Evolutionary conservation across 345 rosid species (phyloP).

Genomic region (Conringia planisiliqua): DNA sequence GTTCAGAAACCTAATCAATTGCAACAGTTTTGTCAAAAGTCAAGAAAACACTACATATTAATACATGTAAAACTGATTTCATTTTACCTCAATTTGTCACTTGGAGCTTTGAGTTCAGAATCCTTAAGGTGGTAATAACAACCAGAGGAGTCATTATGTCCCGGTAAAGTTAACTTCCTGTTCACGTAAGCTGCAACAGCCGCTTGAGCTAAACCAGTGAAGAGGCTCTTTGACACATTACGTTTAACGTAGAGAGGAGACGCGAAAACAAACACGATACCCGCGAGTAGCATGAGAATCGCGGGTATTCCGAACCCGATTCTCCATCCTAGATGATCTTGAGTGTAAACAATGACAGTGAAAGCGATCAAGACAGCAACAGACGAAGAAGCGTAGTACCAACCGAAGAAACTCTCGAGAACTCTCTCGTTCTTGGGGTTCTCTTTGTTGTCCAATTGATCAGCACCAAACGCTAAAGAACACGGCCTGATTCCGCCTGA

Average conservation of each 20-base stretch:
- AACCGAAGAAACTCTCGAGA: constrained; percentile 61
- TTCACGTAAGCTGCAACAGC: constrained; percentile 46
- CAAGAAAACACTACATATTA: too few species aligned
- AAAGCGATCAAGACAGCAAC: constrained; percentile 52
- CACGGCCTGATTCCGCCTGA: constrained; percentile 82
- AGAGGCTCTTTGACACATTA: constrained; percentile 39
- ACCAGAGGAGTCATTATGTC: constrained; percentile 31
- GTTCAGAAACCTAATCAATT: constrained; percentile 56
- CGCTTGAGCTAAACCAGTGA: constrained; percentile 54
- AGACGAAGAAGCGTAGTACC: constrained; percentile 62
- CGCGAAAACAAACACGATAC: constrained; percentile 43
- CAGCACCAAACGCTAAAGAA: constrained; percentile 76
- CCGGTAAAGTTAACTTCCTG: constrained; percentile 50
- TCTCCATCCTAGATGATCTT: constrained; percentile 62
- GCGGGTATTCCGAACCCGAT: constrained; percentile 66
- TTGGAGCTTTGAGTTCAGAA: constrained; percentile 49
- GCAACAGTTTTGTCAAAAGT: background rate
- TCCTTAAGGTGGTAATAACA: constrained; percentile 48
- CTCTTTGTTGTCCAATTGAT: constrained; percentile 48
- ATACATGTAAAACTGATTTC: background rate
- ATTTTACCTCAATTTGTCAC: constrained; percentile 48
- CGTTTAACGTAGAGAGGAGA: constrained; percentile 53
- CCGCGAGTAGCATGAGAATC: constrained; percentile 49
- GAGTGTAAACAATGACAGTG: constrained; percentile 57
- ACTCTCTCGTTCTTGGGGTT: constrained; percentile 53